Evolutionary conservation across 1,139 yeast species (phyloP).

Genomic region (Taphrina populina): DNA sequence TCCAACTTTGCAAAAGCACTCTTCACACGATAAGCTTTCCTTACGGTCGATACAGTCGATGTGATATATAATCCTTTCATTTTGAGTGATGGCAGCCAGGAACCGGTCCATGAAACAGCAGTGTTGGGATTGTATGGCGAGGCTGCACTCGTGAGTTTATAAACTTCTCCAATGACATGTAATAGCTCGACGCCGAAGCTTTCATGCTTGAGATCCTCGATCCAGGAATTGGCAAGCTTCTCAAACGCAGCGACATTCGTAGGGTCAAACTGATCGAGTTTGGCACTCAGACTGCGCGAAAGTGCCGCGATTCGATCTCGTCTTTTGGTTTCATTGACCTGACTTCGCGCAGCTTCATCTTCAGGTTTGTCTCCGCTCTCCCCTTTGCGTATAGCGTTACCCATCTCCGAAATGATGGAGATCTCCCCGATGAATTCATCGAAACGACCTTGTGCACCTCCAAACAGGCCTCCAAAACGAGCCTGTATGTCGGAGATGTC

Average conservation of each 20-base stretch:
- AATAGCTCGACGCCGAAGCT: slow-evolving; percentile 85
- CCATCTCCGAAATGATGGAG: slow-evolving; percentile 70
- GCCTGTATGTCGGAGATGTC: slow-evolving; percentile 32
- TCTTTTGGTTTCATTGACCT: slow-evolving; percentile 52
- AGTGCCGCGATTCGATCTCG: slow-evolving; percentile 67
- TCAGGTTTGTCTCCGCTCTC: slow-evolving; percentile 76
- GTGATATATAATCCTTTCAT: slow-evolving; percentile 30
- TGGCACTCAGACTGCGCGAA: slow-evolving; percentile 59
- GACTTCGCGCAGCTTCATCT: slow-evolving; percentile 46
- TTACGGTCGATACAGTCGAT: slow-evolving; percentile 20
- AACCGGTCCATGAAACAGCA: slow-evolving; percentile 31
- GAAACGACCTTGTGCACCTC: slow-evolving; percentile 74
- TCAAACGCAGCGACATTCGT: slow-evolving; percentile 67
- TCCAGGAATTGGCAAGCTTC: slow-evolving; percentile 73
- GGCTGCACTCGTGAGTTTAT: slow-evolving; percentile 45
- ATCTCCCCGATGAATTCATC: slow-evolving; percentile 83
- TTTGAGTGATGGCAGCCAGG: slow-evolving; percentile 26
- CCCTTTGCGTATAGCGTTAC: slow-evolving; percentile 62
- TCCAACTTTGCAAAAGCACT: slow-evolving; percentile 32
- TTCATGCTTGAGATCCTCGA: slow-evolving; percentile 82
- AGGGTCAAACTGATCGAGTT: slow-evolving; percentile 61
- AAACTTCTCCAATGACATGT: slow-evolving; percentile 77
- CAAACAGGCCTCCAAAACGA: slow-evolving; percentile 72
- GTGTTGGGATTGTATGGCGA: slow-evolving; percentile 21
- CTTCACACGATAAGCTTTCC: slow-evolving; percentile 32